Base-by-base conservation (phyloP, 1,284 basidiomycete species). In the Ustilago esculenta region DNA sequence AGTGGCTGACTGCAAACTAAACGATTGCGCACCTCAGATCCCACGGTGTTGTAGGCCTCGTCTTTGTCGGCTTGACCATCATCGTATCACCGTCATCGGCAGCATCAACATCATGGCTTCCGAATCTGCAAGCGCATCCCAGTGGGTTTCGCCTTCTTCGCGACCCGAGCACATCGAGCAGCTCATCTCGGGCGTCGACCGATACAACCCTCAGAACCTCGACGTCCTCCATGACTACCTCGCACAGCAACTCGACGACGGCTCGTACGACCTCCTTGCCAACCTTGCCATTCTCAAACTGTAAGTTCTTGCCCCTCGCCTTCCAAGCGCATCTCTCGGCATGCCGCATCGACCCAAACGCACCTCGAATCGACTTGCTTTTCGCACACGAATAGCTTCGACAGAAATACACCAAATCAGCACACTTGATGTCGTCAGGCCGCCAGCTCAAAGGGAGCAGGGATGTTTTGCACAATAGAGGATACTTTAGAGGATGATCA, bases 141-240 rank as follows among this genome's bases (percentile, higher is more conserved):
- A 65, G 33, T 74, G 68, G 70, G 49, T 64, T 32, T 55, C 56
- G 45, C 75, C 77, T n/a, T 51, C 75, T 3, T 68, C 57, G 42
- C 61, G 77, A 32, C 76, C 77, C 44, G 63, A 71, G 55, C 72
- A 76, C 58, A 77, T 79, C 45, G 74, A 79, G 24, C 72, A 77
- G 59, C 67, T 79, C 63, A 80, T 80, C 61, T 73, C 73, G 14
- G 78, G 75, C 51, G 75, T 80, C 42, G 93, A 97, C 86, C 89
- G 94, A 65, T 97, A 97, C 84, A 97, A 97, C 84, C 94, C 94
- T 34, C 90, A 90, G 58, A 97, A 96, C 83, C 88, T 95, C 60
- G 86, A 88, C 36, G 91, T 94, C 68, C 88, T 98, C 59, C 92
- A 96, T 84, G 94, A 96, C 81, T 97, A 97, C 84, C 88, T 98